Base-by-base conservation (phyloP, 148 eudicot species). In the Vaccinium corymbosum region DNA sequence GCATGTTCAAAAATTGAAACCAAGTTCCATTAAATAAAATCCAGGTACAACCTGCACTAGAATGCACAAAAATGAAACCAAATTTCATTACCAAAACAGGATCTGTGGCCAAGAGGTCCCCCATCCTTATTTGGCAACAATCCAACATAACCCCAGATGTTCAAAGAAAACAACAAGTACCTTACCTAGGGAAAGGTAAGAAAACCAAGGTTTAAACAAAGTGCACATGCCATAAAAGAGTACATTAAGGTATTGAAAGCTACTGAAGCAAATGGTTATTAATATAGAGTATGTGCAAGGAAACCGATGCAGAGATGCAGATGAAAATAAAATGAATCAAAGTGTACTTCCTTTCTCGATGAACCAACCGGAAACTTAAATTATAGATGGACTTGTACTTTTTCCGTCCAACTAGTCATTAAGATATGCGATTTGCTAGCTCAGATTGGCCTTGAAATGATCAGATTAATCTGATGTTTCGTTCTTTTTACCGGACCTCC, bases 261-360 rank as follows among this genome's bases (percentile, higher is more conserved):
- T 19, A 32, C 8, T 46, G 75, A 79, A 72, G 16, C 73, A 68
- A 13, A 68, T 68, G 73, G 17, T 13, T 13, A 27, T 4, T 29
- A 68, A 68, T 11, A 35, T 35, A 68, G 3, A 66, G n/a, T 62
- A 57, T 9, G 15, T 59, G 74, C 27, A 50, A 51, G 75, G 17
- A 79, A 75, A 16, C 38, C 51, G 10, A 2, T 42, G 84, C 68
- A 81, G 76, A 75, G 81, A 46, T n/a, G 75, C 78, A 76, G 61
- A 78, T 81, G 84, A 70, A 76, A 81, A 85, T 29, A 81, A 81
- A 85, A 75, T 66, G 51, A 78, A 85, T 46, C 62, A 29, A 80
- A 59, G 22, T 86, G 94, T 90, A 92, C 92, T 87, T 88, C 13
- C 84, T 64, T 79, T 85, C 87, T 88, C 86, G 88, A 83, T 64